A percentile compares a stretch with the other conserved stretches of the same genome.
phyloP scores from a whole-genome alignment of 495 filamentous ascomycete genomes.

The Clavariopsis aquatica region DNA sequence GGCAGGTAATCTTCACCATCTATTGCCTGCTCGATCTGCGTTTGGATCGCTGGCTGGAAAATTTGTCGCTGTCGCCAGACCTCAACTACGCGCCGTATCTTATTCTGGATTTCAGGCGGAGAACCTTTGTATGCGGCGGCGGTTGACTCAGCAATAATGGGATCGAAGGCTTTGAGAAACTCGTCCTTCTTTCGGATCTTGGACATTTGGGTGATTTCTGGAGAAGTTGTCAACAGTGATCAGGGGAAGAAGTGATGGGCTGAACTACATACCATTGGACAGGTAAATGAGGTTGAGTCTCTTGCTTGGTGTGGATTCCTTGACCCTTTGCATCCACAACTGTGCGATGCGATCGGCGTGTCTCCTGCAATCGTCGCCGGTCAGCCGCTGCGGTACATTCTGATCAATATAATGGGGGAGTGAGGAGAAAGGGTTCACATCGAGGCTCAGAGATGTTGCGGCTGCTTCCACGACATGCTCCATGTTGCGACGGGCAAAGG shows the following conservation, averaged over 20 bases:
- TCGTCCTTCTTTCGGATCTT: constrained; percentile 88
- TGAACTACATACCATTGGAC: constrained; percentile 71
- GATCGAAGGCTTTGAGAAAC: constrained; percentile 86
- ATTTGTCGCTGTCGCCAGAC: constrained; percentile 87
- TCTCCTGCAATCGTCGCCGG: constrained; percentile 57
- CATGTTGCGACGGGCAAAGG: too few species aligned
- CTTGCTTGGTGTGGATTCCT: constrained; percentile 78
- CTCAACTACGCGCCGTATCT: constrained; percentile 84
- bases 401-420: too few species aligned
- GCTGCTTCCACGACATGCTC: too few species aligned
- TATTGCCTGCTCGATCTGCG: constrained; percentile 72
- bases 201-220: constrained; percentile 94
- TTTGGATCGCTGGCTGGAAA: constrained; percentile 78
- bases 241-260: constrained; percentile 3
- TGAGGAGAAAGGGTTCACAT: background rate
- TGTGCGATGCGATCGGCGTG: constrained; percentile 86
- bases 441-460: too few species aligned
- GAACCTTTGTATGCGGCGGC: constrained; percentile 83
- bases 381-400: background rate
- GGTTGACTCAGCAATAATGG: constrained; percentile 83
- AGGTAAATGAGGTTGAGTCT: constrained; percentile 91
- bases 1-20: constrained; percentile 58
- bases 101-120: constrained; percentile 77
- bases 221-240: constrained; percentile 8
- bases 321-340: constrained; percentile 85